Evolutionary conservation across 257 asterid species (phyloP), one percentile per base, ranked within the genome.

Genomic region (Nicotiana benthamiana): DNA sequence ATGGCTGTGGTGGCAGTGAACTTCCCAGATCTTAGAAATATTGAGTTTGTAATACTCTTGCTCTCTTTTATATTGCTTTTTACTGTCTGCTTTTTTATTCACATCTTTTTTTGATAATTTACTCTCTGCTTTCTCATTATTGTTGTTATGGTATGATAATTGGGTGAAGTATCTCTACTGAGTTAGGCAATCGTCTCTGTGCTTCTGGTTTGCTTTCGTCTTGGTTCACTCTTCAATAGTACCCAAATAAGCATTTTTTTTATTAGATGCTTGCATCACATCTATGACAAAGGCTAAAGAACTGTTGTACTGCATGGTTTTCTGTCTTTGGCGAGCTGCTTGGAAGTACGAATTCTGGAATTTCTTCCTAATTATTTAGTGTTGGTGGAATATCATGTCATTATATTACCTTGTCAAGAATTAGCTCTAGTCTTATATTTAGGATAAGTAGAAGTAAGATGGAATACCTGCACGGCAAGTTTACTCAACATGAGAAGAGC

Each of bases 1-100:
- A 90, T 91, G 96, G 97, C 97, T 74, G 91, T 90, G 27, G 96
- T 87, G 70, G 94, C 97, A 79, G 92, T 92, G 87, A 96, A 94
- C 93, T 92, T 96, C 65, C 98, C 97, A 0, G 99, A 96, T 85
- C 92, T 92, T 40, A 91, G 81, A 81, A 89, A 90, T 90, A 89
- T 96, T 28, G 98, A 96, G 86, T 96, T 90, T 90, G 97, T 96
- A 92, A 79, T 59, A 91, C 79, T 83, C 83, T 80, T n/a, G 36
- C 83, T 46, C 77, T 61, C 51, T 20, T 70, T 22, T 70, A 72
- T 53, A 16, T 63, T 81, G n/a, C 48, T 40, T 40, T 56, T 79
- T 74, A 43, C 53, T 75, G 36, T 59, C 74, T 72, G 57, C 66
- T 56, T 53, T 70, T 77, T 27, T 72, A 56, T 79, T 75, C 72